These are phyloP conservation scores for Asterella californica DNA, from an alignment of 225 moss, liverwort and hornwort genomes.

Conservation along the genomic window DNA sequence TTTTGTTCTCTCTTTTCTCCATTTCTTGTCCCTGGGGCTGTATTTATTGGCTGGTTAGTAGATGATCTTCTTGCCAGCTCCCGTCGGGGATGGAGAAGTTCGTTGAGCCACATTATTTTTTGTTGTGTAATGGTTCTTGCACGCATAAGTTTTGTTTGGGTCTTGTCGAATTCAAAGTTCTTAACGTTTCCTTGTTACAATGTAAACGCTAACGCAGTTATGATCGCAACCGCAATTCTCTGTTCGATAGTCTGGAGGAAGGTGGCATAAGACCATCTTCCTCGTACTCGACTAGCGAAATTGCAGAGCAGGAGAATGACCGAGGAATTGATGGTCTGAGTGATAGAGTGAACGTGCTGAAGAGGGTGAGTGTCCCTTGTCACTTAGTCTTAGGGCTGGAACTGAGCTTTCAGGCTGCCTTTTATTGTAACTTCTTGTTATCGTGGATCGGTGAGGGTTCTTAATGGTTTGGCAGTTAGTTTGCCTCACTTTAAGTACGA, in stretches of 20 bases:
- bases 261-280: slow-evolving; percentile 41
- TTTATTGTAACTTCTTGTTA: background rate
- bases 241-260: slow-evolving; percentile 52
- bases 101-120: background rate
- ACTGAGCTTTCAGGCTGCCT: background rate
- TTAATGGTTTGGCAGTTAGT: background rate
- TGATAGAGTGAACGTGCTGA: slow-evolving; percentile 52
- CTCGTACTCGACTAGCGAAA: slow-evolving; percentile 39
- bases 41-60: background rate
- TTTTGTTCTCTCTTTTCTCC: background rate
- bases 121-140: background rate
- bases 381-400: background rate
- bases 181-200: background rate
- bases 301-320: slow-evolving; percentile 57
- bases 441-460: background rate
- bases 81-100: background rate
- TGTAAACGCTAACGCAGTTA: slow-evolving; percentile 26
- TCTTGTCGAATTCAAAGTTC: background rate
- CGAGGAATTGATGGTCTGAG: slow-evolving; percentile 43
- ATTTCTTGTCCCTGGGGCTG: background rate
- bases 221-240: slow-evolving; percentile 39
- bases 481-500: background rate
- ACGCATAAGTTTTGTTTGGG: background rate
- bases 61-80: background rate
- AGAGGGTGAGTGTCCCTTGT: slow-evolving; percentile 29